Base-by-base conservation (phyloP, 2,329 filamentous ascomycete species). In the Penicillium sp. region DNA sequence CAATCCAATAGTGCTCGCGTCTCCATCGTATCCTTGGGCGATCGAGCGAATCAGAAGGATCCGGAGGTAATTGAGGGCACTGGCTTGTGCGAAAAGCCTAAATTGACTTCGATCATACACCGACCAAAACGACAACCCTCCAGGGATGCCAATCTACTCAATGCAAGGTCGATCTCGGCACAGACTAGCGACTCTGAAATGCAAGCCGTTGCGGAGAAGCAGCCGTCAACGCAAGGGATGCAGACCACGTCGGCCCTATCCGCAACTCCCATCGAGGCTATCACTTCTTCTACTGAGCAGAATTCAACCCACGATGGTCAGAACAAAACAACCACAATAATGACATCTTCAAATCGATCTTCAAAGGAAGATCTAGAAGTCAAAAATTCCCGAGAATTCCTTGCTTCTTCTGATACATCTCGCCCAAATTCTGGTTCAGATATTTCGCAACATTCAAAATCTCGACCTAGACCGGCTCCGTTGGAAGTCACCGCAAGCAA, bases 1-100 rank as follows among this genome's bases (percentile, higher is more conserved):
- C 59, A 59, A 47, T 35, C 61, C 27, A 60, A 57, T 56, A 61
- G 58, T 53, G 59, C 58, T 32, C 57, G 58, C 4, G 46, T 59
- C 30, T 63, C 65, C 19, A 47, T 61, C 16, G 59, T 63, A 35
- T 64, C 65, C 30, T 34, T 64, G 16, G 59, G 51, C 19, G 65
- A 67, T 56, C 47, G 45, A 38, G 44, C 57, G 13, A 51, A 62
- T 49, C 51, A 39, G 14, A 51, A 62, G 5, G 57, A 64, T 9
- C 26, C 58, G 8, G 67, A 73, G 51, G 48, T 68, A 3, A 67
- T 73, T 36, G 70, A 72, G 56, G 70, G 66, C 9, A 66, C 61
- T 41, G 69, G 69, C 19, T 64, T 62, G 51, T 58, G 58, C 34
- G 69, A 71, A 45, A 66, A 67, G 51, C 67, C 67, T 7, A 67